Base-by-base conservation (phyloP, 2,329 filamentous ascomycete genomes). In the Colletotrichum sp. region DNA sequence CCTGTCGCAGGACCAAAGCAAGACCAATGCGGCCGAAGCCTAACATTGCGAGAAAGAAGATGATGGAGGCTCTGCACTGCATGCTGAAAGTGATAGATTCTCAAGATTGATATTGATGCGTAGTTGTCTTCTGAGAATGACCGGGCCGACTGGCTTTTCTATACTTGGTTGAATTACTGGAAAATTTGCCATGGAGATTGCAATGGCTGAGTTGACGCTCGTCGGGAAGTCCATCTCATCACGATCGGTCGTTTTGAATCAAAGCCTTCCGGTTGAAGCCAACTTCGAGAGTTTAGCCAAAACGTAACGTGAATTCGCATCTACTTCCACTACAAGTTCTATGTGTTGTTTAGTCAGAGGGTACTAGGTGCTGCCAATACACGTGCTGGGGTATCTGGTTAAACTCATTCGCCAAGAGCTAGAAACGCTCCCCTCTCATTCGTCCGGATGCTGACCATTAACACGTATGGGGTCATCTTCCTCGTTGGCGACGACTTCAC, bases 151-250 rank as follows among this genome's bases (percentile, higher is more conserved):
- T 52, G n/a, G 8, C 44, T 11, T 52, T 52, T 52, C 6, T 52
- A 52, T 52, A 52, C n/a, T 52, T 52, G 44, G n/a, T 13, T 0
- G 44, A 8, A 11, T 0, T 52, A 4, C n/a, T 0, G 44, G 13
- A 2, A 22, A 3, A 1, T 22, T 49, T 52, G n/a, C 44, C 3
- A 52, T 52, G 9, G 4, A 22, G 6, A 52, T 5, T 11, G 0
- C n/a, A 52, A 13, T 5, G 0, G 12, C 0, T 12, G 39, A 12
- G 39, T 6, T n/a, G 39, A 49, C 1, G 0, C 44, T 22, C 11
- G 11, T 22, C n/a, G 44, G 2, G 6, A 7, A 0, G 6, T 52
- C 3, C 6, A 52, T 22, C 44, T 52, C 44, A 22, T n/a, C 6
- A 52, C 2, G 5, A 52, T 8, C n/a, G 13, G 44, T 49, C n/a